Percentiles rank a stretch among this genome's conserved stretches.
Conservation (phyloP, 2,329 filamentous ascomycete species). For the Dryadomyces quercus-mongolicae region DNA sequence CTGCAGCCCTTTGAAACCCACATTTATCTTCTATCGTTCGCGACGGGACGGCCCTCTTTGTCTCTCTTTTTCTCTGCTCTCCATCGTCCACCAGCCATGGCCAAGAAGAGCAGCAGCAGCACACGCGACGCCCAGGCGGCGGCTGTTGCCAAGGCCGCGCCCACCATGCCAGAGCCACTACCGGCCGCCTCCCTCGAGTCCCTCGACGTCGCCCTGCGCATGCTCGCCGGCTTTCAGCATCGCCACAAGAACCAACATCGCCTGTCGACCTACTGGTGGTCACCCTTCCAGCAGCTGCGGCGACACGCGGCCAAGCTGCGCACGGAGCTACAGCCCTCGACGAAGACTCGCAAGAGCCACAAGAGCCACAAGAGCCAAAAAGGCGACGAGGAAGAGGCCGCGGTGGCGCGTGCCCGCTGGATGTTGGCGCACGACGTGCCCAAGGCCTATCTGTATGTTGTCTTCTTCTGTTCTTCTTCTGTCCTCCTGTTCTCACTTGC, state of each 20-base stretch:
- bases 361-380: slow-evolving; percentile 20
- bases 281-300: slow-evolving; percentile 57
- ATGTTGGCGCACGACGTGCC: slow-evolving; percentile 26
- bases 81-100: too few species aligned
- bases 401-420: slow-evolving; percentile 22
- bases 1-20: too few species aligned
- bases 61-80: too few species aligned
- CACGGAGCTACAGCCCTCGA: slow-evolving; percentile 17
- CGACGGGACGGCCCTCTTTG: too few species aligned
- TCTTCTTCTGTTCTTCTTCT: neutral
- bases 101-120: too few species aligned
- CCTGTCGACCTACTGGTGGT: slow-evolving; percentile 62
- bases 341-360: slow-evolving; percentile 9
- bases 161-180: too few species aligned
- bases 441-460: slow-evolving; percentile 33
- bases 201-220: slow-evolving; percentile 29
- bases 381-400: neutral
- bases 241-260: slow-evolving; percentile 90
- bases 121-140: too few species aligned
- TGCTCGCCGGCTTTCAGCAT: slow-evolving; percentile 64
- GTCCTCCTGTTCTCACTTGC: neutral
- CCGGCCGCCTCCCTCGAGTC: neutral
- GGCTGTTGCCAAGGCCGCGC: too few species aligned
- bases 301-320: slow-evolving; percentile 49
- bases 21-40: too few species aligned